Evolutionary conservation across 352 stramenopile genomes (phyloP).

Genomic region (Peronospora destructor): DNA sequence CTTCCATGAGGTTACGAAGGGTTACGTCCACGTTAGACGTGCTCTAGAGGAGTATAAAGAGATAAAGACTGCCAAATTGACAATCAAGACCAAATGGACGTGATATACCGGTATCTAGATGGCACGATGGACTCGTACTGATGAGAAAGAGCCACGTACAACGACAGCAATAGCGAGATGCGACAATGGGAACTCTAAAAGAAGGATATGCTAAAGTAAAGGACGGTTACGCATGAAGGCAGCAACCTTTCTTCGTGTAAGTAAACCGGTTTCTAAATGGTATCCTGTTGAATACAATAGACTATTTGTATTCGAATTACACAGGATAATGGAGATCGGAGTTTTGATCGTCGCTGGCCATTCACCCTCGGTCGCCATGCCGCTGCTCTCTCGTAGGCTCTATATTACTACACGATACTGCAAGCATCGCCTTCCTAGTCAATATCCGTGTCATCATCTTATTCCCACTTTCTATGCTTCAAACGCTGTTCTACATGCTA

Average conservation of each 20-base stretch:
- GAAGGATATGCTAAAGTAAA: no score
- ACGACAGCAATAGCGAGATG: no score
- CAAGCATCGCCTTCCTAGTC: not conserved
- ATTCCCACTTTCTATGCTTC: not conserved
- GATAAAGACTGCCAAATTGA: constrained; percentile 2
- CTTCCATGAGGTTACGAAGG: constrained; percentile 37
- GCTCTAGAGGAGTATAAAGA: not conserved
- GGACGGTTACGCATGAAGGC: no score
- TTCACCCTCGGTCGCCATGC: constrained; percentile 3
- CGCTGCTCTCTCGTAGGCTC: constrained; percentile 15
- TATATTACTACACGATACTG: not conserved
- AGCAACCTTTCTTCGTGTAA: no score
- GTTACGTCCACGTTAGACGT: not conserved
- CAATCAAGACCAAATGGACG: not conserved
- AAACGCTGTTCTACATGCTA: not conserved
- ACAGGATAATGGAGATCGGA: not conserved
- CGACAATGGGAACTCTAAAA: no score
- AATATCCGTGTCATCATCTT: not conserved
- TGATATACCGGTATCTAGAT: not conserved
- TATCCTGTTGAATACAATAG: not conserved
- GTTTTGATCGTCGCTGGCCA: no score
- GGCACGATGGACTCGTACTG: no score
- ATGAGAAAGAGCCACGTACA: no score
- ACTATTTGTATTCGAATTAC: not conserved
- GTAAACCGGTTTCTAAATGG: no score